Evolutionary conservation across 169 alveolate genomes (phyloP), one percentile per base, ranked within the genome.

Genomic region (Nephromyces sp.): DNA sequence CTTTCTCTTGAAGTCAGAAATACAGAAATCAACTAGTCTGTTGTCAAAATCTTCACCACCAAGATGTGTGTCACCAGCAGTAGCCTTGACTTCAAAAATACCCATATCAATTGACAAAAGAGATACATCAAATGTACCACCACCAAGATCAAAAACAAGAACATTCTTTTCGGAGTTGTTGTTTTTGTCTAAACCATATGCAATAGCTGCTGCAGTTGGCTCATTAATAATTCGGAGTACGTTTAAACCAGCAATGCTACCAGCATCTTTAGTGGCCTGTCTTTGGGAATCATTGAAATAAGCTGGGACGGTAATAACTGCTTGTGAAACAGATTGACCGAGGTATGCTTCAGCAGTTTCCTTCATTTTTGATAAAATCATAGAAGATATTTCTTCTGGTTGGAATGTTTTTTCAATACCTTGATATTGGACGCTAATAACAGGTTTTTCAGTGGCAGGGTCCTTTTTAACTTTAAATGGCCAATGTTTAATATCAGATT

Each of bases 41-140:
- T 96, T 92, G 89, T 97, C 99, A 85, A 96, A 96, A 81, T 97
- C 99, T 83, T 97, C 99, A 27, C 99, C 99, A 64, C 99, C 99
- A 72, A 97, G 85, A 80, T 95, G 99, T 22, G 99, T 97, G 82
- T 97, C 98, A 52, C 99, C 99, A 28, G 97, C 94, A 5, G 99
- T 97, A 32, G 99, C 98, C 87, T 91, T 93, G 29, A 97, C 99
- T 79, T 97, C 99, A 82, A 94, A 93, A 52, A 93, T 91, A 61
- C 98, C 98, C 74, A 94, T 98, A 76, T 94, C 98, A 68, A 97
- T 92, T 57, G 98, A 89, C 70, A 97, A 81, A 53, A 97, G 83
- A 32, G 98, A 93, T 27, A 97, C 99, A 93, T 97, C 98, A 83
- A 96, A 96, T 35, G 99, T 96, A 22, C 87, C 84, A 8, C 99